A percentile compares a stretch with the other conserved stretches of the same genome.
Evolutionary conservation across 176 grass and related monocot species (phyloP).

Genomic region (Eragrostis nindensis): DNA sequence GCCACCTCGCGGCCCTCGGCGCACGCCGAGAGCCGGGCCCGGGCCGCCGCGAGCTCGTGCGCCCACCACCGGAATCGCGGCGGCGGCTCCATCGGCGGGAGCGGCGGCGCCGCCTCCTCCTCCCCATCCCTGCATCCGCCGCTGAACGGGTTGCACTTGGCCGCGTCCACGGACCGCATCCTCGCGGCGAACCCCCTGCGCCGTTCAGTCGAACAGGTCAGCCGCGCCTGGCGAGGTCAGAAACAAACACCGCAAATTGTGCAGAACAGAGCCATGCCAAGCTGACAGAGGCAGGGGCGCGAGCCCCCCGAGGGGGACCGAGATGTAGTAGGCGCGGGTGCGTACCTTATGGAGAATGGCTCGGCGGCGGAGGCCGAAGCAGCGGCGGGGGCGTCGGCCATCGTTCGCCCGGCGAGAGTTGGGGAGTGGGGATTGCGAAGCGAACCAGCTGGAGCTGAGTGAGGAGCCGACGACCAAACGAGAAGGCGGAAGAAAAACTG

Average conservation of each 20-base stretch:
- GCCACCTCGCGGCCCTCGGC: not conserved
- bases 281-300: not conserved
- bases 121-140: not conserved
- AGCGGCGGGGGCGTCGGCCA: slow-evolving; percentile 18
- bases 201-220: slow-evolving; percentile 22
- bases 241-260: not conserved
- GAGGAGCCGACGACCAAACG: not conserved
- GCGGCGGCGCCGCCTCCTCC: not conserved
- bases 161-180: slow-evolving; percentile 48
- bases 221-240: not conserved
- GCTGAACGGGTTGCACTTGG: slow-evolving; percentile 42
- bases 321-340: not conserved
- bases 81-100: slow-evolving; percentile 41
- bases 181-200: slow-evolving; percentile 46
- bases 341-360: slow-evolving; percentile 61
- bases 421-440: not conserved
- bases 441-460: not conserved
- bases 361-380: slow-evolving; percentile 4
- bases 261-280: not conserved
- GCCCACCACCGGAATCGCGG: slow-evolving; percentile 54
- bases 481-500: not conserved
- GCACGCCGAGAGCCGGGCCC: not conserved
- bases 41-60: slow-evolving; percentile 36
- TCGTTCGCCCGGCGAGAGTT: slow-evolving; percentile 31
- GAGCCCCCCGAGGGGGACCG: not conserved